Evolutionary conservation across 345 rosid genomes (phyloP), one percentile per base, ranked within the genome.

Genomic region (Citrus hindsii): DNA sequence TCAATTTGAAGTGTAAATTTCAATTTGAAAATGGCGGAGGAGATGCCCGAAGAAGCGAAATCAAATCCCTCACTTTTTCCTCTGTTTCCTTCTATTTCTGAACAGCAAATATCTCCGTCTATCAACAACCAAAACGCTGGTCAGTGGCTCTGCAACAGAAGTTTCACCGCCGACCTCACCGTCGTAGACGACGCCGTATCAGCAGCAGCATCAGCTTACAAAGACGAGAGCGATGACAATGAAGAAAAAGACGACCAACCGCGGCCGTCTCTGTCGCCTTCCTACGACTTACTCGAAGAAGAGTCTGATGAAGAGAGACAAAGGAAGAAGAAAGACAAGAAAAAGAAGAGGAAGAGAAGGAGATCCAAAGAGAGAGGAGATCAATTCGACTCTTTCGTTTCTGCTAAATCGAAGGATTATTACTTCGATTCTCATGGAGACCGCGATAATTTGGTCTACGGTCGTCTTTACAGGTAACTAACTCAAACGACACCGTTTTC

Each of bases 391-490:
- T 85, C 77, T 14, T 82, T 81, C 30, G 14, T 59, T 18, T 76
- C 79, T 51, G 82, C 79, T 9, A 89, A 87, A 79, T 91, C 90
- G 53, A 94, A 92, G 82, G 98, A 92, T 81, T 96, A 94, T 82
- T 91, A 85, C 89, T 84, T 96, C 63, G 98, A 94, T 83, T 86
- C 92, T 78, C 95, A 87, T 74, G 97, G 97, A 61, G 99, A 96
- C 82, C 88, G 84, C 5, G 92, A 96, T 84, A 94, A 92, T 85
- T 85, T 94, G 76, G 93, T 89, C 77, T 96, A 87, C 83, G 99
- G 97, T 60, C 85, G 88, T 81, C 87, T 90, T 68, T 96, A 94
- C 87, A 90, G 93, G 99, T 93, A 79, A 56, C 28, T 16, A 14
- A 13, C 12, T 42, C 37, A 75, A 48, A 42, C 3, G 69, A 16